Base-by-base conservation (phyloP, 257 asterid genomes). In the Scutellaria minor region DNA sequence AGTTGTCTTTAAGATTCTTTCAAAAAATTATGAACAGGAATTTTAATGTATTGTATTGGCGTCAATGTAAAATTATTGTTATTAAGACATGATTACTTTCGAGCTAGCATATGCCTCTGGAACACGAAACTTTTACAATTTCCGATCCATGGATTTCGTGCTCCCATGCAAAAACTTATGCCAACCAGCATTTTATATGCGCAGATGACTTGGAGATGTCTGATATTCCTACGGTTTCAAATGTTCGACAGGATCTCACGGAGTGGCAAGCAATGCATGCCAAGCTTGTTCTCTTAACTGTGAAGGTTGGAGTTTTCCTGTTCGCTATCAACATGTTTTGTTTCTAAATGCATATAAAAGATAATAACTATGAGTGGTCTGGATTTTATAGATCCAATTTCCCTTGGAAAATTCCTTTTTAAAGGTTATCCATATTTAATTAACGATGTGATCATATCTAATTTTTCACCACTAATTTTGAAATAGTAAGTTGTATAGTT, bases 231-330 rank as follows among this genome's bases (percentile, higher is more conserved):
- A 82, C 90, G 59, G 82, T 88, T 77, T 84, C 99, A 72, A 91
- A 91, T 83, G 84, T 94, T 71, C 85, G 89, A 72, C 97, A 89
- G 84, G 98, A 94, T 85, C 97, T 94, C 70, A 88, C 96, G 47
- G 91, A 88, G 81, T 94, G 93, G 92, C 96, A 94, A 85, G 99
- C 83, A 83, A 89, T 10, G 69, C 97, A 91, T 79, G 99, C 99
- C 24, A 94, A 91, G 76, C 83, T 94, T 85, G 96, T 91, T 70
- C 93, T 91, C 53, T 75, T 82, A 63, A 83, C 93, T 41, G 96
- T 94, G 74, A 89, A 89, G 97, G 99, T 94, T 65, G 70, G 87
- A 37, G 27, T 55, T 70, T 56, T 56, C 42, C 2, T 46, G 18
- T 66, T 55, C 24, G 59, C 39, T 6, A 39, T 52, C 54, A 41